Percentiles rank a stretch among this genome's conserved stretches.
Evolutionary conservation across 2,329 filamentous ascomycete genomes (phyloP).

Genomic region (Diplodia mutila): DNA sequence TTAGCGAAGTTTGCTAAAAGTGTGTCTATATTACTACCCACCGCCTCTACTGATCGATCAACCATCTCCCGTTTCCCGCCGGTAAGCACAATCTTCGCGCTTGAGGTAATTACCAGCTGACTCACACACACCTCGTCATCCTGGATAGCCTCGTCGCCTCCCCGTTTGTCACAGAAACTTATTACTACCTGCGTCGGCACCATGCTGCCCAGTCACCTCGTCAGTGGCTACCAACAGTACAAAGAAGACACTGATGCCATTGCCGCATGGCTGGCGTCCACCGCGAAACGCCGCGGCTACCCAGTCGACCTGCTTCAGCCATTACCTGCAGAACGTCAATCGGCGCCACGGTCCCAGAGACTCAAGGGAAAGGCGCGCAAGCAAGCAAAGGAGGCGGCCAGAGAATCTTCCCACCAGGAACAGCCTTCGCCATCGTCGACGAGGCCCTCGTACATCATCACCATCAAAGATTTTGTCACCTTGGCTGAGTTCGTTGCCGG

Average conservation of each 20-base stretch:
- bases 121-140: no score
- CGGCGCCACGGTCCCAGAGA: neutral
- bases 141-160: no score
- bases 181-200: neutral
- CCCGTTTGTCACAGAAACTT: no score
- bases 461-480: conserved; percentile 44
- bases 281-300: conserved; percentile 44
- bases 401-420: no score
- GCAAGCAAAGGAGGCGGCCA: conserved; percentile 30
- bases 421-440: neutral
- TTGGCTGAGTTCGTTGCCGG: conserved; percentile 45
- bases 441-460: conserved; percentile 41
- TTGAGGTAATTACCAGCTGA: no score
- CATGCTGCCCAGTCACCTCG: conserved; percentile 31
- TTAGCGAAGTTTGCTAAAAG: no score
- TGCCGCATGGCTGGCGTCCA: conserved; percentile 49
- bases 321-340: neutral
- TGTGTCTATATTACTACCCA: no score
- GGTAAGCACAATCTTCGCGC: no score
- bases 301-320: conserved; percentile 27
- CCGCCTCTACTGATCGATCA: no score
- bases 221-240: conserved; percentile 46
- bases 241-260: conserved; percentile 49
- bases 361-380: conserved; percentile 38
- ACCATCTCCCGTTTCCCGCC: no score